Base-by-base conservation (phyloP, 2,329 filamentous ascomycete species). In the Pseudopithomyces maydicus region DNA sequence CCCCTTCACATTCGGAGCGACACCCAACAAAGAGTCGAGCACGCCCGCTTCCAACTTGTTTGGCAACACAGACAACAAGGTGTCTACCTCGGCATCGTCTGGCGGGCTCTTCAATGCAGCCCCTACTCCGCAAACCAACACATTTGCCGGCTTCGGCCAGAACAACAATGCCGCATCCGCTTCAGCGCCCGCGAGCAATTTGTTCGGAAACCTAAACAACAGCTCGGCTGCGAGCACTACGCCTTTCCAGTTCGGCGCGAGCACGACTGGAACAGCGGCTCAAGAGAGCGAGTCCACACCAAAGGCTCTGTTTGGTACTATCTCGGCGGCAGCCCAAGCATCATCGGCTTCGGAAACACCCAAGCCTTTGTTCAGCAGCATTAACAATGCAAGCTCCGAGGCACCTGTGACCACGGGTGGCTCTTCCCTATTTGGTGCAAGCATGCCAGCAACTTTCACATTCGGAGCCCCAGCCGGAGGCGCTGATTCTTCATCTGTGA, bases 91-190 rank as follows among this genome's bases (percentile, higher is more conserved):
- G 44, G 51, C 61, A 48, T 48, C 48, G 12, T 55, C 57, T 4
- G 51, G 55, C 1, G 47, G 57, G 17, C 50, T 68, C 48, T 66
- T 69, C 53, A 61, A 63, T 14, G 64, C 63, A 39, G 61, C 53
- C 55, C 45, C 61, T 58, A 35, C 61, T 53, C 46, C 61, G 35
- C 39, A 61, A 22, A 32, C 51, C 39, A 65, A 47, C 36, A 22
- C 58, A 26, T 65, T 69, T 39, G 55, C 60, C 14, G 56, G 52
- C 12, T 50, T 61, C 22, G 47, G 59, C 22, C 55, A 62, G n/a
- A 59, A 56, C 22, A 52, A 35, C 42, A 58, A 54, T 42, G 38
- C 36, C 8, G n/a, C 48, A 12, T 17, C 48, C 3, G 10, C 22
- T 20, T 51, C 48, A 1, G 19, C 38, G 38, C n/a, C n/a, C 8